Evolutionary conservation across 306 rosid genomes (phyloP).

Genomic region (Acacia crassicarpa): DNA sequence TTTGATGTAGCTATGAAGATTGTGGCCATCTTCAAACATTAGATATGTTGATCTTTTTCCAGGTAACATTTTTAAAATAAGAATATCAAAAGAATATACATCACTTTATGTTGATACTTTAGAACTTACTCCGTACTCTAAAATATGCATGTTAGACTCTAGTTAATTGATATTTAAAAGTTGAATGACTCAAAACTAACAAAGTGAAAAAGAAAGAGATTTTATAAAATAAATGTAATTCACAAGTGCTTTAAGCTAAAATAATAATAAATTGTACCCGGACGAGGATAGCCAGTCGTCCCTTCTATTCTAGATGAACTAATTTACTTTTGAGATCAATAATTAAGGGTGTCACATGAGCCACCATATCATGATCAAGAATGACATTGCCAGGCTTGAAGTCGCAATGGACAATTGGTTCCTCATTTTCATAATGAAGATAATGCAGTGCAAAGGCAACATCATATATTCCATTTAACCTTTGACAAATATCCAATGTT

Average conservation of each 20-base stretch:
- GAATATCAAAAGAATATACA: background rate
- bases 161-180: no score
- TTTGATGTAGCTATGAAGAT: background rate
- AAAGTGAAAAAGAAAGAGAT: no score
- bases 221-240: background rate
- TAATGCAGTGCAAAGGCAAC: background rate
- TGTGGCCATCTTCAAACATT: background rate
- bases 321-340: no score
- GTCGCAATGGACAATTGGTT: background rate
- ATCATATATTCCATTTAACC: background rate
- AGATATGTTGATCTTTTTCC: background rate
- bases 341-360: background rate
- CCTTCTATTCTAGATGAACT: background rate
- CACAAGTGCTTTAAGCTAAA: background rate
- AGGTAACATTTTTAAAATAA: background rate
- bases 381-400: background rate
- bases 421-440: background rate
- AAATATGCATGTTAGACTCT: background rate
- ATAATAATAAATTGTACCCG: background rate
- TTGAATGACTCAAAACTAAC: no score
- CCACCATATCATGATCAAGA: background rate
- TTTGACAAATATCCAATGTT: background rate
- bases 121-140: background rate
- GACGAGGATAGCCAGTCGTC: background rate
- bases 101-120: background rate